Percentiles rank a stretch among this genome's conserved stretches.
Conservation (phyloP, 2,329 filamentous ascomycete genomes). For the Orbilia brochopaga region DNA sequence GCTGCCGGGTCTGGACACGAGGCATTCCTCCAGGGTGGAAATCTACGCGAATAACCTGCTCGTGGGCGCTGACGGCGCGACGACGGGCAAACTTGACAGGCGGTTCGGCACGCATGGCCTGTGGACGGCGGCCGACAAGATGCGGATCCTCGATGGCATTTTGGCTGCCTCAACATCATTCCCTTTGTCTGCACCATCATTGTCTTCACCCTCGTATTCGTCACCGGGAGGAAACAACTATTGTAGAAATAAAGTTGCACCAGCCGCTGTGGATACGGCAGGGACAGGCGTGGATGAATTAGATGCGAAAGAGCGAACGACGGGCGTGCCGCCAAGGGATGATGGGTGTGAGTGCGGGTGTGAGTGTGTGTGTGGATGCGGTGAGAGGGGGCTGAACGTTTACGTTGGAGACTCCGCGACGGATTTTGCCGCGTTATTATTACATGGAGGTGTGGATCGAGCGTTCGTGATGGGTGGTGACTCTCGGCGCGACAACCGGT, state of each 20-base stretch:
- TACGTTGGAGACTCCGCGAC: slow-evolving; percentile 45
- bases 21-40: slow-evolving; percentile 25
- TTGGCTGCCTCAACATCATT: slow-evolving; percentile 6
- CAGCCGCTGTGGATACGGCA: neutral
- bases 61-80: slow-evolving; percentile 17
- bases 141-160: slow-evolving; percentile 26
- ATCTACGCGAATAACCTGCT: slow-evolving; percentile 40
- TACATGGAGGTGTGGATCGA: slow-evolving; percentile 19
- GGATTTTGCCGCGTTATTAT: slow-evolving; percentile 47
- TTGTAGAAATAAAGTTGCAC: neutral
- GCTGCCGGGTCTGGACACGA: slow-evolving; percentile 7
- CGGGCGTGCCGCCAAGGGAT: neutral
- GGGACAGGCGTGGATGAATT: neutral
- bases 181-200: neutral
- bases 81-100: slow-evolving; percentile 37
- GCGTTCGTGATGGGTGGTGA: slow-evolving; percentile 40
- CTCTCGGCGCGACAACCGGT: slow-evolving; percentile 22
- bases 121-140: slow-evolving; percentile 44
- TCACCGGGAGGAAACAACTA: neutral
- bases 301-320: neutral
- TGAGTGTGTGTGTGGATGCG: neutral
- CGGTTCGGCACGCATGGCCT: slow-evolving; percentile 32
- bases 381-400: slow-evolving; percentile 21
- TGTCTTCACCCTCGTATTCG: neutral
- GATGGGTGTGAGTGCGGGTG: no score